Evolutionary conservation across 257 asterid species (phyloP).

Genomic region (Capsicum pubescens): DNA sequence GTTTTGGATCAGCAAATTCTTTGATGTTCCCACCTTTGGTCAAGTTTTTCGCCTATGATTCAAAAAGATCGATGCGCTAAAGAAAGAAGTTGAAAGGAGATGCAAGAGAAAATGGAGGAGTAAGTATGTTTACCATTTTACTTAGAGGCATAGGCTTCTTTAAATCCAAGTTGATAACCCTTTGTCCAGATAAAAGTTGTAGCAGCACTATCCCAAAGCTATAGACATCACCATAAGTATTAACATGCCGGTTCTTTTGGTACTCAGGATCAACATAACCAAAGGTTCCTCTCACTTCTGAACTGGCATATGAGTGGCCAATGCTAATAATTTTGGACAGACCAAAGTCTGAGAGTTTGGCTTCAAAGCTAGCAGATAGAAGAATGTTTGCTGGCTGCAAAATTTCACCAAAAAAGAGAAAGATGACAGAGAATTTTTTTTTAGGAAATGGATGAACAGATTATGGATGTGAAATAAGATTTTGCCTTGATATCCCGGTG

Average conservation of each 20-base stretch:
- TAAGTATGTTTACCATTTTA: slow-evolving; percentile 54
- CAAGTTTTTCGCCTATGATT: slow-evolving; percentile 62
- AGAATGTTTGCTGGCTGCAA: slow-evolving; percentile 88
- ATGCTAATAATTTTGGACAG: slow-evolving; percentile 67
- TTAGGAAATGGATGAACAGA: neutral
- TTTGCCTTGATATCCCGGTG: slow-evolving; percentile 84
- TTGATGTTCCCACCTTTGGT: slow-evolving; percentile 56
- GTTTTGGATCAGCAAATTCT: slow-evolving; percentile 74
- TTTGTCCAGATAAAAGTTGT: slow-evolving; percentile 77
- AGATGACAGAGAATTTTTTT: neutral
- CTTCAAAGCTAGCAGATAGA: slow-evolving; percentile 56
- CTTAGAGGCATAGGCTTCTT: slow-evolving; percentile 64
- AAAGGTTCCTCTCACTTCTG: slow-evolving; percentile 86
- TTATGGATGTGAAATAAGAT: neutral
- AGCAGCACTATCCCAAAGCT: slow-evolving; percentile 80
- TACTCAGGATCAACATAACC: slow-evolving; percentile 93
- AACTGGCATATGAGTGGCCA: slow-evolving; percentile 76
- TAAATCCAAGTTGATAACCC: slow-evolving; percentile 66
- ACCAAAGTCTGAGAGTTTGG: slow-evolving; percentile 79
- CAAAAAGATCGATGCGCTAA: neutral
- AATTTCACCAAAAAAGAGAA: neutral
- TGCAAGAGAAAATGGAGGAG: neutral
- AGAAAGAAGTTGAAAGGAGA: neutral
- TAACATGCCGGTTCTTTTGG: slow-evolving; percentile 69
- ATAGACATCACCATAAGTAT: slow-evolving; percentile 77